Evolutionary conservation across 2,329 filamentous ascomycete species (phyloP).

Genomic region (Alternaria arborescens): DNA sequence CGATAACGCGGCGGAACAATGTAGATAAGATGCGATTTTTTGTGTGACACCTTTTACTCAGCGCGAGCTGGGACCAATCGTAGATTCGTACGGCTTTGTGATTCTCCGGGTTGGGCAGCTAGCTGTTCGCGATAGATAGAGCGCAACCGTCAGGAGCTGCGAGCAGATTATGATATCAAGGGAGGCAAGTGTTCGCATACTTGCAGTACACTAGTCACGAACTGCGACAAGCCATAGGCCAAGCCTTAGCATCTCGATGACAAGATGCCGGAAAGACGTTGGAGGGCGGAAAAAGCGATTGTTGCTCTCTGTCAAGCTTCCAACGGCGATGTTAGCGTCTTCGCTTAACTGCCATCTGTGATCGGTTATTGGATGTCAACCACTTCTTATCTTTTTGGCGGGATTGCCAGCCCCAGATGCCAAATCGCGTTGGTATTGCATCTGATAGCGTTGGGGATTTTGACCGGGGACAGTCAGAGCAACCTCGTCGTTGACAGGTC

Average conservation of each 20-base stretch:
- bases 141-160: background rate
- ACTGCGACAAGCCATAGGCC: background rate
- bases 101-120: background rate
- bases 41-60: conserved; percentile 18
- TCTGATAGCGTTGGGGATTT: background rate
- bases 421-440: background rate
- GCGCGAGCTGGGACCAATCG: background rate
- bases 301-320: conserved; percentile 26
- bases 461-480: background rate
- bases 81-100: background rate
- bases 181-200: background rate
- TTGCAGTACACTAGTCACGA: background rate
- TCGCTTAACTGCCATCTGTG: conserved; percentile 6
- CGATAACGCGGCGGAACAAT: conserved; percentile 19
- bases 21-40: conserved; percentile 31
- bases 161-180: background rate
- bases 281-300: conserved; percentile 20
- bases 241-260: background rate
- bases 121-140: background rate
- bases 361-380: conserved; percentile 10
- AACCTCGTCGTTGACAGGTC: background rate
- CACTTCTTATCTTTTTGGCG: conserved; percentile 29
- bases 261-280: conserved; percentile 15
- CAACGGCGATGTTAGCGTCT: conserved; percentile 12
- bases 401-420: conserved; percentile 8